These are phyloP conservation scores for Lachnellula subtilissima DNA, from an alignment of 2,329 filamentous ascomycete genomes.

Conservation along the genomic window DNA sequence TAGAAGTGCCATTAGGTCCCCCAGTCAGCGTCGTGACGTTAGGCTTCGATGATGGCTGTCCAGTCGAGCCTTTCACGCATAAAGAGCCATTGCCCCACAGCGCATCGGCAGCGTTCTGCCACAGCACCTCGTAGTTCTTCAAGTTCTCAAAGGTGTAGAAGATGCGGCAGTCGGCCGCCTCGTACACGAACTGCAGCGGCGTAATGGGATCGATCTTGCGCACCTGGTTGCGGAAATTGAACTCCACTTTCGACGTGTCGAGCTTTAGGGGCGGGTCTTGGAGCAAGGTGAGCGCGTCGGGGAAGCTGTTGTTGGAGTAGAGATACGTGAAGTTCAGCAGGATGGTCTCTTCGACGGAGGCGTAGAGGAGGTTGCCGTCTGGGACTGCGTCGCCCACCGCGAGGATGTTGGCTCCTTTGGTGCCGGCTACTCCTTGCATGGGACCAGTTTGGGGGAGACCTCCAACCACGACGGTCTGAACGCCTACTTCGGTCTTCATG, in stretches of 20 bases:
- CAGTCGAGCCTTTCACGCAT: neutral
- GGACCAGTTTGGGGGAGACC: slow-evolving; percentile 41
- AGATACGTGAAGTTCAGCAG: neutral
- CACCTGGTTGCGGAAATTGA: slow-evolving; percentile 38
- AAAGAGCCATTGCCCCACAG: slow-evolving; percentile 31
- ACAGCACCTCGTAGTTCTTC: slow-evolving; percentile 42
- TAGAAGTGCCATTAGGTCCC: neutral
- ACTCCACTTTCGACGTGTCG: neutral
- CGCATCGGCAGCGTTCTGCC: slow-evolving; percentile 38
- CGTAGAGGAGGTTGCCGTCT: neutral
- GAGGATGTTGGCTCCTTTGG: slow-evolving; percentile 43
- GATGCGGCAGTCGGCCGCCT: slow-evolving; percentile 54
- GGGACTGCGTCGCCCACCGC: neutral
- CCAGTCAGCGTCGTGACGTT: neutral
- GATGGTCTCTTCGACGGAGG: neutral
- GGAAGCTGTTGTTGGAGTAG: neutral
- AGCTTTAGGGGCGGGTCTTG: neutral
- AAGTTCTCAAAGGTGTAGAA: slow-evolving; percentile 51
- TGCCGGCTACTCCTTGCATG: slow-evolving; percentile 51
- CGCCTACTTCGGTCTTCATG: slow-evolving; percentile 42
- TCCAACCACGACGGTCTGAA: slow-evolving; percentile 48
- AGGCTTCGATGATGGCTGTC: neutral
- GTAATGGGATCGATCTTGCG: slow-evolving; percentile 26
- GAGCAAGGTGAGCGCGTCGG: neutral
- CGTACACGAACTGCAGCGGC: slow-evolving; percentile 54